Evolutionary conservation across 306 rosid species (phyloP).

Genomic region (Lagenaria siceraria): DNA sequence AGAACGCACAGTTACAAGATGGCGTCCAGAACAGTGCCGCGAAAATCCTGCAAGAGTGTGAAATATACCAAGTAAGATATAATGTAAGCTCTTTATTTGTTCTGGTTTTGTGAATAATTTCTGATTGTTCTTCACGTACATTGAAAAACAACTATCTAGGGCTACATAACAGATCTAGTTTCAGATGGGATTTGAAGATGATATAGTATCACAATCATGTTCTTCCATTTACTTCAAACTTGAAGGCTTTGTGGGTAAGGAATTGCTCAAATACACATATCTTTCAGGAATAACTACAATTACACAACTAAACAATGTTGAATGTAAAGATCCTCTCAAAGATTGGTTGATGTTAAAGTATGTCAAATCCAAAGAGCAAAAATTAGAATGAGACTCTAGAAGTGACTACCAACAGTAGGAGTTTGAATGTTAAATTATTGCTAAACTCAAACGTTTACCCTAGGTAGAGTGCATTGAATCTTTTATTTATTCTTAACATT

Average conservation of each 20-base stretch:
- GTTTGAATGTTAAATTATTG: neutral
- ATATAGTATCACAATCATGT: neutral
- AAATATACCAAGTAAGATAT: neutral
- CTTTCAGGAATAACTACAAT: neutral
- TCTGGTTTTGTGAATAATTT: neutral
- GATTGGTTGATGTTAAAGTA: too few relatives aligned
- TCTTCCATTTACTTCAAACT: neutral
- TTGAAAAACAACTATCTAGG: neutral
- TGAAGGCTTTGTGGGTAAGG: neutral
- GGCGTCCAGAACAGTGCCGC: slow-evolving; percentile 51
- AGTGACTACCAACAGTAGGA: neutral
- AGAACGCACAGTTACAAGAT: slow-evolving; percentile 40
- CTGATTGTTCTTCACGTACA: neutral
- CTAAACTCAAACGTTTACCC: neutral
- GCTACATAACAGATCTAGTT: neutral
- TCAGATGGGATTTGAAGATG: neutral
- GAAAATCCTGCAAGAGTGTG: slow-evolving; percentile 20
- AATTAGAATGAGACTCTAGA: neutral
- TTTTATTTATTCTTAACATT: neutral
- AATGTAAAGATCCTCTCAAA: too few relatives aligned
- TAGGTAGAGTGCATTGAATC: neutral
- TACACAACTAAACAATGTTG: too few relatives aligned
- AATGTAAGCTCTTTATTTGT: neutral
- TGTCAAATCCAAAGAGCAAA: too few relatives aligned
- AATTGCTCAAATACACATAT: neutral